A percentile compares a stretch with the other conserved stretches of the same genome.
phyloP scores from a whole-genome alignment of 306 rosid genomes.

The Rosa lucieae region DNA sequence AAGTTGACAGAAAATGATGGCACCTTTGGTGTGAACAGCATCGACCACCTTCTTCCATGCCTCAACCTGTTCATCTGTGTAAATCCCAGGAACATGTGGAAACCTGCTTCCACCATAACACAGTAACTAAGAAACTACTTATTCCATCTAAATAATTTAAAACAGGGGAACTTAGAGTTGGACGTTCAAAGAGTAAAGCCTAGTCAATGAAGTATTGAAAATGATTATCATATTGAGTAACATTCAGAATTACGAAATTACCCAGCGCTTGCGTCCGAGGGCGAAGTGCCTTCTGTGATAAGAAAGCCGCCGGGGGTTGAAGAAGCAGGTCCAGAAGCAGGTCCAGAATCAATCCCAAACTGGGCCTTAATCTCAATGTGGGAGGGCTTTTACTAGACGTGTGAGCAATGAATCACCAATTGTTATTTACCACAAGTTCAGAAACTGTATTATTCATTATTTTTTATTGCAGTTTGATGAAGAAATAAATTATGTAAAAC shows the following conservation, averaged over 20 bases:
- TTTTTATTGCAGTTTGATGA: no score
- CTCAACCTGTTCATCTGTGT: slow-evolving; percentile 57
- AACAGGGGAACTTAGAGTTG: not conserved
- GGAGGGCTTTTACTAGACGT: no score
- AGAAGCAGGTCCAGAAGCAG: no score
- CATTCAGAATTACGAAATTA: slow-evolving; percentile 25
- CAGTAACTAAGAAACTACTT: not conserved
- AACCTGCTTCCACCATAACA: slow-evolving; percentile 35
- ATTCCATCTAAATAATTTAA: not conserved
- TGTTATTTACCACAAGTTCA: no score
- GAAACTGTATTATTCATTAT: no score
- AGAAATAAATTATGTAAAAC: no score
- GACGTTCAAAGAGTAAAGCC: not conserved
- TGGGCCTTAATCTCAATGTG: no score
- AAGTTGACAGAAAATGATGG: slow-evolving; percentile 78
- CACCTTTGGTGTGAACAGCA: slow-evolving; percentile 83
- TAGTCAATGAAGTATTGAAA: not conserved
- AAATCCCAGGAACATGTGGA: slow-evolving; percentile 59
- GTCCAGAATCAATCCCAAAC: no score
- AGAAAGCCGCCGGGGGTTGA: slow-evolving; percentile 51
- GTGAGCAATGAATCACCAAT: no score
- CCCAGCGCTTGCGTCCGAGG: slow-evolving; percentile 49
- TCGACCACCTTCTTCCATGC: slow-evolving; percentile 86
- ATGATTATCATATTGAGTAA: not conserved
- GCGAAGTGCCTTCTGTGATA: slow-evolving; percentile 51